Evolutionary conservation across 108 stramenopile species (phyloP).

Genomic region (Discostella stelligeroides): DNA sequence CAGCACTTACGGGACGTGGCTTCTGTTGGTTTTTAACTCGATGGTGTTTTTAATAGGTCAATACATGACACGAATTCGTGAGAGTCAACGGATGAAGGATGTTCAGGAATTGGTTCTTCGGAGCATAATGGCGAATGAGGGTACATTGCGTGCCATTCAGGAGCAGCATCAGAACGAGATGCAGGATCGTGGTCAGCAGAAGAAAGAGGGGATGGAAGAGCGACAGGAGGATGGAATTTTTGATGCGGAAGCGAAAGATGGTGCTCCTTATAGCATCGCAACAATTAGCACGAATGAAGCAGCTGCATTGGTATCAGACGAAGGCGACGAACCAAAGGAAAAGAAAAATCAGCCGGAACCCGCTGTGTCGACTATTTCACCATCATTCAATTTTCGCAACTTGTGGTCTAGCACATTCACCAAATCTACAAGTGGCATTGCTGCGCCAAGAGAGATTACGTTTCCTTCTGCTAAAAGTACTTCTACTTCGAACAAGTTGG

Average conservation of each 20-base stretch:
- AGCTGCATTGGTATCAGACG: background rate
- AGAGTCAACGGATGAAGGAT: slow-evolving; percentile 27
- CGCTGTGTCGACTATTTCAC: no score
- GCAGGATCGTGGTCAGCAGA: background rate
- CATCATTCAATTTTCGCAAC: no score
- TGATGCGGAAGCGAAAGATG: background rate
- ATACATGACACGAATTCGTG: slow-evolving; percentile 45
- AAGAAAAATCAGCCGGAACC: background rate
- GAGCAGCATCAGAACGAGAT: background rate
- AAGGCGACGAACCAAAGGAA: background rate
- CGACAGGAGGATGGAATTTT: background rate
- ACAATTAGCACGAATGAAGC: background rate
- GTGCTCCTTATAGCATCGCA: background rate
- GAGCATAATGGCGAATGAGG: slow-evolving; percentile 11
- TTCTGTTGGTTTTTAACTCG: slow-evolving; percentile 58
- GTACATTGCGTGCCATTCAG: slow-evolving; percentile 5
- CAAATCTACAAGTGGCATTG: no score
- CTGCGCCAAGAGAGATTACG: no score
- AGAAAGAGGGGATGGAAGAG: no score
- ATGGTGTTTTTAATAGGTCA: slow-evolving; percentile 58
- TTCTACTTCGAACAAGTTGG: background rate
- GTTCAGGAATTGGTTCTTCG: slow-evolving; percentile 14
- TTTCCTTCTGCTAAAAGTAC: background rate
- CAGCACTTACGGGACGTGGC: slow-evolving; percentile 64
- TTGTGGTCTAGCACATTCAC: no score